Percentiles rank a stretch among this genome's conserved stretches.
phyloP scores from a whole-genome alignment of 192 early-diverging fungal genomes.

The Backusella morwellensis region DNA sequence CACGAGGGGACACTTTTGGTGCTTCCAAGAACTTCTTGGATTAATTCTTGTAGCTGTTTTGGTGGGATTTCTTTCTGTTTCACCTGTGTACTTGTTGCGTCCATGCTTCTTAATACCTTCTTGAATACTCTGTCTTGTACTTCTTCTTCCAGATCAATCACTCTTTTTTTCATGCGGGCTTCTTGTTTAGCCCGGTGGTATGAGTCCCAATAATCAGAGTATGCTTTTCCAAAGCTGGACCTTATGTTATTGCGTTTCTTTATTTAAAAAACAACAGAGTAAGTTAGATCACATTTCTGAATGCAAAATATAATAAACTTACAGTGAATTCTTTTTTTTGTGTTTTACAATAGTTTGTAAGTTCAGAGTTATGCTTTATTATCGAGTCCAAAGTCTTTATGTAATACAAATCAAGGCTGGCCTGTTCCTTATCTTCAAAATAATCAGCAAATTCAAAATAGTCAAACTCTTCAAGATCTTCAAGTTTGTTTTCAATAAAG shows the following conservation, averaged over 20 bases:
- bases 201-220: not conserved
- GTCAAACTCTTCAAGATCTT: not conserved
- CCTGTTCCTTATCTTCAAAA: not conserved
- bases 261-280: not conserved
- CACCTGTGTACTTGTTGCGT: not conserved
- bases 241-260: slow-evolving; percentile 2
- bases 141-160: not conserved
- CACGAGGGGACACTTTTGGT: not conserved
- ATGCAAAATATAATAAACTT: not conserved
- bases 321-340: not conserved
- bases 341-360: not conserved
- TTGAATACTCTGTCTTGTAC: not conserved
- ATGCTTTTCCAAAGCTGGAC: not conserved
- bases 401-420: not conserved
- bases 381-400: not conserved
- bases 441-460: not conserved
- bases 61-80: not conserved
- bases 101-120: not conserved
- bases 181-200: not conserved
- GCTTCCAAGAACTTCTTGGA: not conserved
- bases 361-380: not conserved
- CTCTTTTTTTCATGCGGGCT: not conserved
- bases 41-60: not conserved
- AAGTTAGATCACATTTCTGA: not conserved
- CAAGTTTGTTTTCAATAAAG: not conserved